A percentile compares a stretch with the other conserved stretches of the same genome.
phyloP scores from a whole-genome alignment of 106 monocot species.

The Acanthochlamys bracteata region DNA sequence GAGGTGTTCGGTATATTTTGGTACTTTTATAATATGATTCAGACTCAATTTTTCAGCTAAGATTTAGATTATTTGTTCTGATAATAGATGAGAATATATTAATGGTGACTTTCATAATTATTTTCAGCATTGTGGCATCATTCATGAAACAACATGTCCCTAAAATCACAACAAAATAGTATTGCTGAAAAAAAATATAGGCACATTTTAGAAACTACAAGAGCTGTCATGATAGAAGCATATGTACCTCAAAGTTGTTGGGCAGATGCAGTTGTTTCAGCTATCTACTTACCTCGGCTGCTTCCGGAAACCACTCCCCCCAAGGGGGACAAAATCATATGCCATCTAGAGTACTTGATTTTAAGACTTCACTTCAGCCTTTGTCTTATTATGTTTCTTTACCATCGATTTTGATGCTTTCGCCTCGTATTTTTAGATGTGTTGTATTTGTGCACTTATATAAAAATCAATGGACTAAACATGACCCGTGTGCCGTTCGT shows the following conservation, averaged over 20 bases:
- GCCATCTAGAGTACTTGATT: background rate
- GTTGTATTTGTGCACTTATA: background rate
- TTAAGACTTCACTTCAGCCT: background rate
- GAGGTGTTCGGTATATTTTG: background rate
- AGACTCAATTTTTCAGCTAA: background rate
- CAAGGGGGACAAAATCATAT: too few species aligned
- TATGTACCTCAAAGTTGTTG: background rate
- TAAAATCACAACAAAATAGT: background rate
- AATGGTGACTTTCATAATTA: background rate
- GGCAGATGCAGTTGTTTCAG: conserved; percentile 1
- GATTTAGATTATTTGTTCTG: background rate
- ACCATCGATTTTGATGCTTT: too few species aligned
- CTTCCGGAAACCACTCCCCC: too few species aligned
- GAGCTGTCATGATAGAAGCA: background rate
- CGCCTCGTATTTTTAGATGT: conserved; percentile 1
- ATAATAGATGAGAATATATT: background rate
- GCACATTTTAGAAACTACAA: too few species aligned
- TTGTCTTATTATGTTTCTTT: background rate
- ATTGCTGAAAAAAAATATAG: too few species aligned
- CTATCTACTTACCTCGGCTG: background rate
- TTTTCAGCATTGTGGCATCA: background rate
- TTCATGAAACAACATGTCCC: background rate
- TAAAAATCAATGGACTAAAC: background rate
- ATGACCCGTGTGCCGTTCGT: background rate
- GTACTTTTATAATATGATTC: background rate